phyloP scores from a whole-genome alignment of 768 basidiomycete species.

The Tulasnella sp. region DNA sequence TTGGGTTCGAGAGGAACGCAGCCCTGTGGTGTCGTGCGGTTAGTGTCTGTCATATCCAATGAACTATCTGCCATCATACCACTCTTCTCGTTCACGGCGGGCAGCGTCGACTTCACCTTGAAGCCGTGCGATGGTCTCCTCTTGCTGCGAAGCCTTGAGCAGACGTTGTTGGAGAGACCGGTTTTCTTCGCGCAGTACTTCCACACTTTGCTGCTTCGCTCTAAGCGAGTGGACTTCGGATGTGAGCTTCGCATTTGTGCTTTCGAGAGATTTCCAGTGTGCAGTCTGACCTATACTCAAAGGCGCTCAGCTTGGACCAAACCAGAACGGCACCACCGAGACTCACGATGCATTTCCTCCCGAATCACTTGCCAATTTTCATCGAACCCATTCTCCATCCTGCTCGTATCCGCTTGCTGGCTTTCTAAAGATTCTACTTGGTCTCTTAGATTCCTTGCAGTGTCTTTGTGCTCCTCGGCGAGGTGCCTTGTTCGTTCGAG shows the following conservation, averaged over 20 bases:
- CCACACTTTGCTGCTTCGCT: conserved; percentile 51
- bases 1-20: conserved; percentile 17
- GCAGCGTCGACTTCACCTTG: conserved; percentile 61
- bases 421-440: conserved; percentile 42
- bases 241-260: conserved; percentile 47
- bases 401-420: conserved; percentile 29
- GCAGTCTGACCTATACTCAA: conserved; percentile 38
- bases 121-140: conserved; percentile 47
- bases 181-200: conserved; percentile 70
- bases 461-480: conserved; percentile 13
- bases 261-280: conserved; percentile 54
- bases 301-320: not conserved
- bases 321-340: not conserved
- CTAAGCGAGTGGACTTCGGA: conserved; percentile 48
- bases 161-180: conserved; percentile 51
- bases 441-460: conserved; percentile 44
- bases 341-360: conserved; percentile 51
- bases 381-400: conserved; percentile 33
- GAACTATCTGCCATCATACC: conserved; percentile 25
- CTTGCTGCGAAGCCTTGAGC: conserved; percentile 43
- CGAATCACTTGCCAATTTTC: conserved; percentile 56
- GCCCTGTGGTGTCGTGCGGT: conserved; percentile 9
- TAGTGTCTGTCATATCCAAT: conserved; percentile 9
- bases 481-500: conserved; percentile 1
- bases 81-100: conserved; percentile 48